A percentile compares a stretch with the other conserved stretches of the same genome.
Evolutionary conservation across 129 eudicot genomes (phyloP).

Genomic region (Heracleum sosnowskyi): DNA sequence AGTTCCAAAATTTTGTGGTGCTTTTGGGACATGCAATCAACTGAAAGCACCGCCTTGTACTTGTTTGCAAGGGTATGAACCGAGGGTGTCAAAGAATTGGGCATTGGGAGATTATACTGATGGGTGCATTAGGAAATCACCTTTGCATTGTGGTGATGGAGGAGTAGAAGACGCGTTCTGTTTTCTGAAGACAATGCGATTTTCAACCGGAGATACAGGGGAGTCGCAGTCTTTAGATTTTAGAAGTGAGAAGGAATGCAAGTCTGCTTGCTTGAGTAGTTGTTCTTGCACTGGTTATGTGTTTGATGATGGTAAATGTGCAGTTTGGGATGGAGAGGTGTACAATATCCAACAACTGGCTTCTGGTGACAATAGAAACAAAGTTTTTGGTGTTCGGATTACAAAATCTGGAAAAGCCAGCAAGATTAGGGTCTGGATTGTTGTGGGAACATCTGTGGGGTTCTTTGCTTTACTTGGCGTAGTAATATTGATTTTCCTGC

Average conservation of each 20-base stretch:
- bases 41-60: constrained; percentile 15
- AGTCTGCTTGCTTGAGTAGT: constrained; percentile 1
- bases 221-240: neutral
- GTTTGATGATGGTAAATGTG: constrained; percentile 2
- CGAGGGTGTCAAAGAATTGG: constrained; percentile 16
- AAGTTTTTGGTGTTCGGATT: neutral
- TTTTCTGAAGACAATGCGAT: neutral
- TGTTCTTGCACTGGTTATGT: constrained; percentile 13
- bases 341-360: constrained; percentile 2
- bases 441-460: neutral
- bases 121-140: constrained; percentile 22
- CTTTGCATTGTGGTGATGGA: neutral
- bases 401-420: neutral
- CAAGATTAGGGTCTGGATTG: constrained; percentile 1
- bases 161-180: constrained; percentile 7
- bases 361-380: neutral
- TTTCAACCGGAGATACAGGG: neutral
- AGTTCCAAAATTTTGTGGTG: constrained; percentile 17
- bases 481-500: neutral
- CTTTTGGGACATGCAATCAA: constrained; percentile 10
- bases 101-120: constrained; percentile 18
- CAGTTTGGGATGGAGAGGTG: constrained; percentile 11
- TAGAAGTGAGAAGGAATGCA: neutral
- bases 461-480: neutral
- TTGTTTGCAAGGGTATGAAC: constrained; percentile 25